Conservation (phyloP, 805 yeast genomes). For the Saturnispora halmiae region DNA sequence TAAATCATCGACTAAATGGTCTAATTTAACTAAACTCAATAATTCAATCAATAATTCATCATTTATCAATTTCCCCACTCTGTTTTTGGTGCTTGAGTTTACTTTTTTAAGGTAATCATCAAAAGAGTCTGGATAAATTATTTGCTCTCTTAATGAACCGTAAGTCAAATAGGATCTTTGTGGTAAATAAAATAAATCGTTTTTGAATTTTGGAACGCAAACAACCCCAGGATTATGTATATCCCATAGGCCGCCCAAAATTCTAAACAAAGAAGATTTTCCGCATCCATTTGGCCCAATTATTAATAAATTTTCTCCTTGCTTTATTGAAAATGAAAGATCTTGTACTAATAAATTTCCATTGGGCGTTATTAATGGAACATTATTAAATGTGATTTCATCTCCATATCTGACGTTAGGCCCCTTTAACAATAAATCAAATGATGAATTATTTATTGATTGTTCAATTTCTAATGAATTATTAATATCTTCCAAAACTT, state of each 20-base stretch:
- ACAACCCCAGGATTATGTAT: slow-evolving; percentile 47
- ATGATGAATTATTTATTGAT: slow-evolving; percentile 9
- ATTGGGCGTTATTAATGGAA: slow-evolving; percentile 81
- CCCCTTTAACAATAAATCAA: slow-evolving; percentile 25
- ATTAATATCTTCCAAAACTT: slow-evolving; percentile 46
- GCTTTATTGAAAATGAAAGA: slow-evolving; percentile 61
- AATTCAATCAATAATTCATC: slow-evolving; percentile 46
- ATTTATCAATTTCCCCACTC: slow-evolving; percentile 25
- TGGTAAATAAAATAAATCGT: slow-evolving; percentile 78
- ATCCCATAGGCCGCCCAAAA: slow-evolving; percentile 92
- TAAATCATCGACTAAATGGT: slow-evolving; percentile 41
- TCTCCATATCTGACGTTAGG: slow-evolving; percentile 38
- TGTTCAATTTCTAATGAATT: slow-evolving; percentile 20
- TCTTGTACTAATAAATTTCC: slow-evolving; percentile 62
- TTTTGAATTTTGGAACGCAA: slow-evolving; percentile 53
- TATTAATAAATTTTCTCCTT: slow-evolving; percentile 77
- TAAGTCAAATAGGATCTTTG: slow-evolving; percentile 82
- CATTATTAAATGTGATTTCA: slow-evolving; percentile 60
- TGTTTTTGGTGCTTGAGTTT: slow-evolving; percentile 23
- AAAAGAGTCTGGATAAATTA: slow-evolving; percentile 75
- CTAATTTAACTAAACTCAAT: slow-evolving; percentile 48
- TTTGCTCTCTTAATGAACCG: slow-evolving; percentile 77
- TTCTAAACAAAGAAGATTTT: slow-evolving; percentile 82
- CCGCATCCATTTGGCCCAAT: slow-evolving; percentile 98
- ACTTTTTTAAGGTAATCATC: slow-evolving; percentile 39